Evolutionary conservation across 2,329 filamentous ascomycete species (phyloP), one percentile per base, ranked within the genome.

Genomic region (Neopestalotiopsis sp.): DNA sequence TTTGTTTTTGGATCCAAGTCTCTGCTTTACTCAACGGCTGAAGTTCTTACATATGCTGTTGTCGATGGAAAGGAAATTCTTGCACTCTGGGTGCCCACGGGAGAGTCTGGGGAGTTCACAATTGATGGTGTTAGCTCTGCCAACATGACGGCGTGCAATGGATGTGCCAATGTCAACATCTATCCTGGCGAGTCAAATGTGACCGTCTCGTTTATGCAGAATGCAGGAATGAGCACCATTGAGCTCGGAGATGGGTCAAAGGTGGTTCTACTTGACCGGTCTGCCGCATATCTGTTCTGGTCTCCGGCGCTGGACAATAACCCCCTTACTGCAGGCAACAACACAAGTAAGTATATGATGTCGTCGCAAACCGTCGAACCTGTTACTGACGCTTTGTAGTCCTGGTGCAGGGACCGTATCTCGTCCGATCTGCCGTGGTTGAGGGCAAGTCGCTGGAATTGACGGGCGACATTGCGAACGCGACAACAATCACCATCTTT

Each of bases 281-380:
- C 81, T 1, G 78, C 84, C 0, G 88, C 88, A 0, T 90, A 89
- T 73, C 78, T 81, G 0, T 88, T 90, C 74, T 90, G 87, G 83
- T 85, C 84, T 0, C 85, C 88, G 3, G 78, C 83, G 1, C 78
- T 88, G 7, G 83, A 81, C 0, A 81, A 80, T 4, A 76, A 89
- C 69, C 86, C 86, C 0, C 75, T 81, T 28, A 81, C 84, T 0
- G 78, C 79, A 0, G 81, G 80, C 1, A 79, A 84, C 34, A 78
- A 84, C 57, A 86, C 85, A 24, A 78, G 84, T 86, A 69, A 68
- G 78, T 38, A 38, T 10, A 38, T 38, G 70, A 10, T 40, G 12
- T 38, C 7, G 2, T 17, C 10, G 3, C 2, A 60, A 13, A 14
- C 17, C 4, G n/a, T 20, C 6, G 20, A 5, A 13, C 32, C 32